Evolutionary conservation across 495 filamentous ascomycete genomes (phyloP), one percentile per base, ranked within the genome.

Genomic region (Hyaloscypha variabilis): DNA sequence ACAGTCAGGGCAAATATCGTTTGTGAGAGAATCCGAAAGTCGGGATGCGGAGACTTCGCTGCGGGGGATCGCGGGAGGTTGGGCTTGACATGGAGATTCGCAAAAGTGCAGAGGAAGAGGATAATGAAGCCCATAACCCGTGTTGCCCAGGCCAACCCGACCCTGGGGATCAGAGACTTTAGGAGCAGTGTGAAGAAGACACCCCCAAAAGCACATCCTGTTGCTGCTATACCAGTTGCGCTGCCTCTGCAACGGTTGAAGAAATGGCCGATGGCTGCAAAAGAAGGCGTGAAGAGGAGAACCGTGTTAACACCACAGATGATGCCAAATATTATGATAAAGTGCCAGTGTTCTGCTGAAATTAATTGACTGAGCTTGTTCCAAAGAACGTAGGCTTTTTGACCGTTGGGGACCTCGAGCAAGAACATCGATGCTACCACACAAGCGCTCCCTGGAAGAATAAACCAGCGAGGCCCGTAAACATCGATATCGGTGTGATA

Each of bases 221-320:
- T 90, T 6, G 86, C 83, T 24, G 92, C 91, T 36, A 97, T 77
- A 25, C 94, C 94, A 1, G 91, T 95, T 19, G 93, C 92, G 62
- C 90, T 78, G 30, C 89, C 92, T n/a, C 94, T 87, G 56, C 84
- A 85, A 36, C 73, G 73, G 24, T 83, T 79, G 83, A 97, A 97
- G 76, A 83, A 96, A 74, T 97, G 94, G 2, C 88, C 88, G 30
- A 97, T 82, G 0, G 88, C 84, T 2, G 90, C 84, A 66, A 96
- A 81, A 31, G 90, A 85, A 0, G 94, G 93, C 0, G 91, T 96
- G 77, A 95, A 95, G 56, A 97, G 85, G 30, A 96, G 78, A 28
- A 91, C 91, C 2, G 87, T 88, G 19, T 89, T 90, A 26, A 92
- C 60, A 29, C 94, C 94, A 67, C 86, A 85, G 24, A 94, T 78